Base-by-base conservation (phyloP, 73 alveolate genomes). In the Tetrahymena elliotti region DNA sequence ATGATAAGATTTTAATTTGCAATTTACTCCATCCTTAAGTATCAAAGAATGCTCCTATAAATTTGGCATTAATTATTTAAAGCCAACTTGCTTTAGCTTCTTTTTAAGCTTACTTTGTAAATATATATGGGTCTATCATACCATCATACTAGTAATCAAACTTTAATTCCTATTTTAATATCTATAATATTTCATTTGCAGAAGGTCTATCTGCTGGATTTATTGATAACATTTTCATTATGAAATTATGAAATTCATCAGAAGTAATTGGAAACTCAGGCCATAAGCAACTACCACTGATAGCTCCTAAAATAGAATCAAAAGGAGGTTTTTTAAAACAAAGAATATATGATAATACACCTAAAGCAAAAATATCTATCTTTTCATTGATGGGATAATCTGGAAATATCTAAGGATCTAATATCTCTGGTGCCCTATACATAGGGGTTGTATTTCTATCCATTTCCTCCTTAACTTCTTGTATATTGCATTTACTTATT, bases 241-340 rank as follows among this genome's bases (percentile, higher is more conserved):
- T 84, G 16, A 94, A 38, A 83, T 84, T 33, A 53, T 84, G 93
- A 8, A 94, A 37, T 34, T 93, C 83, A 35, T 83, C 41, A 5
- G 96, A 94, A 34, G 83, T 84, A 22, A 38, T 88, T 35, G 93
- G 96, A 52, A 53, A 47, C 15, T 94, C 95, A 27, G 96, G 96
- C n/a, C 93, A 38, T 33, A 94, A 47, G 84, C 83, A 94, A 33
- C 83, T 83, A 38, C 93, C 93, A 88, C 93, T 94, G 27, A 94
- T 93, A 35, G 96, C 96, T 40, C 95, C 96, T 52, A 94, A 94
- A 2, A 88, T 53, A 84, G 93, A 84, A 24, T 94, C 96, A 94
- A 94, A 94, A 31, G 96, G 96, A 35, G 96, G 96, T 52, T 94
- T 94, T 52, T 94, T 38, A 53, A 94, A 94, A 83, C 95, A 84